Base-by-base conservation (phyloP, 306 rosid species). In the Canavalia ensiformis region DNA sequence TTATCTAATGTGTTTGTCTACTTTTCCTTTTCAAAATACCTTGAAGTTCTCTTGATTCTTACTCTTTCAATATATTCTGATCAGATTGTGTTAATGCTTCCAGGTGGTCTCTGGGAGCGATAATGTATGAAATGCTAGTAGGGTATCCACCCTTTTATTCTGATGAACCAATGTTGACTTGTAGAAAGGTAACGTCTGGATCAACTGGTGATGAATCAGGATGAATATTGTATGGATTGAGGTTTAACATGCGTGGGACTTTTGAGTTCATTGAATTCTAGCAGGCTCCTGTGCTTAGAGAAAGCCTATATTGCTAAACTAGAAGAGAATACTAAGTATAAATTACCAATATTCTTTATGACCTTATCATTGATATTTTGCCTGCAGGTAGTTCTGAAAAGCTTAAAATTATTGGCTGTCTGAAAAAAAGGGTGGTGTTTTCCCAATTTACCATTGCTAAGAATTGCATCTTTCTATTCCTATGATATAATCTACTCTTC, bases 101-200 rank as follows among this genome's bases (percentile, higher is more conserved):
- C 75, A 96, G 99, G 99, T 96, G 99, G 99, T 96, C 99, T 49
- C 88, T 96, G 60, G 99, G 99, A 57, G 99, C 98, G 67, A 92
- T 96, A 74, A 96, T 96, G 99, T 96, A 92, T 82, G 99, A 96
- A 90, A 96, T 96, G 99, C 92, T 96, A 18, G 99, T 96, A 74
- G 99, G 99, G 34, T 96, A 84, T 86, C 99, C 99, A 3, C 99
- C 99, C 51, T 96, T 96, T 84, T 93, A 96, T 83, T 92, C 99
- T 18, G 99, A 96, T 86, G 98, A 96, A 78, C 99, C 99, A 8
- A 90, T 93, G 97, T 80, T 92, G 83, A 96, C 99, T 79, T 96
- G 99, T 82, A 88, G 98, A 88, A 96, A 96, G 99, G 99, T 96
- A 88, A 87, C 74, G 37, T 72, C 28, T 41, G 46, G 75, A 86